phyloP scores from a whole-genome alignment of 2,329 filamentous ascomycete genomes.

The Talaromyces sp. region DNA sequence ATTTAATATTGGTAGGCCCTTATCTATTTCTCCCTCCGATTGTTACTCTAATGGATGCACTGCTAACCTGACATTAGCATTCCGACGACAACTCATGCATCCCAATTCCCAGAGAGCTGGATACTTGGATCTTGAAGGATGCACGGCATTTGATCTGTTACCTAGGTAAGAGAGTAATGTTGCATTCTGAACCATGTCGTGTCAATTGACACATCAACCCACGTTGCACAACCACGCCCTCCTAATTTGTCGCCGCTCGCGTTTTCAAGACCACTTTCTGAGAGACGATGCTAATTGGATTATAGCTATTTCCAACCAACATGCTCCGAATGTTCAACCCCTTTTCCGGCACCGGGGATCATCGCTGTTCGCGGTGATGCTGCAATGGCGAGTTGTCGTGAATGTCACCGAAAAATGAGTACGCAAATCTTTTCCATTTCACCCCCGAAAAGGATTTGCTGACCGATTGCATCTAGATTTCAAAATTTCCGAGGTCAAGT shows the following conservation, averaged over 20 bases:
- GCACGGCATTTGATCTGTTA: conserved; percentile 69
- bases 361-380: conserved; percentile 69
- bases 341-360: conserved; percentile 58
- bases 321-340: conserved; percentile 68
- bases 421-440: conserved; percentile 19
- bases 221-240: not conserved
- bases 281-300: not conserved
- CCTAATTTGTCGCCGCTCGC: no score
- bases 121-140: conserved; percentile 71
- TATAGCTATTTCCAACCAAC: conserved; percentile 72
- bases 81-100: conserved; percentile 67
- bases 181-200: not conserved
- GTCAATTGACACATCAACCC: not conserved
- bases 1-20: conserved; percentile 41
- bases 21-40: not conserved
- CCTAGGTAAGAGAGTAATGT: conserved; percentile 49
- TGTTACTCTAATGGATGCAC: not conserved
- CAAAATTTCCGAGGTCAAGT: conserved; percentile 71
- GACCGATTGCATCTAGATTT: conserved; percentile 40
- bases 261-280: no score
- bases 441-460: not conserved
- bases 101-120: conserved; percentile 68
- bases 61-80: conserved; percentile 36
- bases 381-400: conserved; percentile 67
- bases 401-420: conserved; percentile 75